A percentile compares a stretch with the other conserved stretches of the same genome.
phyloP scores from a whole-genome alignment of 2,329 filamentous ascomycete genomes.

The Nothophaeocryptopus gaeumannii region DNA sequence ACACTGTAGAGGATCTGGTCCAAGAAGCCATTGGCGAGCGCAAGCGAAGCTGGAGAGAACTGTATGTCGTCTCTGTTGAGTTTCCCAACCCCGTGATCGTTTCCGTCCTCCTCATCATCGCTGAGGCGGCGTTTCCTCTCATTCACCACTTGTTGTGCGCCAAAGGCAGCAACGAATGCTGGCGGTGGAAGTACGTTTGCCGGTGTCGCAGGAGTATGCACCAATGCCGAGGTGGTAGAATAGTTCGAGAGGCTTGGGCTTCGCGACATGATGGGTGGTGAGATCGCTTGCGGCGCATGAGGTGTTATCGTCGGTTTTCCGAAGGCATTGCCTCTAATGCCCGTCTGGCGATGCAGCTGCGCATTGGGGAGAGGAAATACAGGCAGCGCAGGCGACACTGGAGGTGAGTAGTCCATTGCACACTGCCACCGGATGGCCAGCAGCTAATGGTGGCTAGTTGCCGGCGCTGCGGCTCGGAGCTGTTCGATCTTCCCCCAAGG shows the following conservation, averaged over 20 bases:
- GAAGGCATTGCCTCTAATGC: too few relatives aligned
- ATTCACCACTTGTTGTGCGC: slow-evolving; percentile 87
- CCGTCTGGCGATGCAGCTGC: too few relatives aligned
- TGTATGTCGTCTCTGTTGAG: slow-evolving; percentile 63
- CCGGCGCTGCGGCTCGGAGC: too few relatives aligned
- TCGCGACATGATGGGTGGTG: too few relatives aligned
- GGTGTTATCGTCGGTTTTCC: too few relatives aligned
- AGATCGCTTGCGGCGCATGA: too few relatives aligned
- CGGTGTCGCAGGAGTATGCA: slow-evolving; percentile 20
- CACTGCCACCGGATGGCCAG: too few relatives aligned
- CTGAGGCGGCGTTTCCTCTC: slow-evolving; percentile 70
- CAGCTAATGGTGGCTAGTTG: too few relatives aligned
- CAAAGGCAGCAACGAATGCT: slow-evolving; percentile 81
- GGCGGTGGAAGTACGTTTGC: slow-evolving; percentile 65
- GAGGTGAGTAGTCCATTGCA: too few relatives aligned
- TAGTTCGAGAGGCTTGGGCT: slow-evolving; percentile 16
- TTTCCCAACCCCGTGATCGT: slow-evolving; percentile 54
- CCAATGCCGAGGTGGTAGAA: slow-evolving; percentile 16
- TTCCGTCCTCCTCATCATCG: slow-evolving; percentile 56
- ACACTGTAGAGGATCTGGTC: slow-evolving; percentile 92
- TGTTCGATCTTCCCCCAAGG: too few relatives aligned
- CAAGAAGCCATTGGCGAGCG: slow-evolving; percentile 84
- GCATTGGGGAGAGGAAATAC: too few relatives aligned
- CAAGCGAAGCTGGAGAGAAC: slow-evolving; percentile 70
- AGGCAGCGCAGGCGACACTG: too few relatives aligned